Percentiles rank a stretch among this genome's conserved stretches.
Conservation (phyloP, 805 yeast genomes). For the Kregervanrija fluxuum region DNA sequence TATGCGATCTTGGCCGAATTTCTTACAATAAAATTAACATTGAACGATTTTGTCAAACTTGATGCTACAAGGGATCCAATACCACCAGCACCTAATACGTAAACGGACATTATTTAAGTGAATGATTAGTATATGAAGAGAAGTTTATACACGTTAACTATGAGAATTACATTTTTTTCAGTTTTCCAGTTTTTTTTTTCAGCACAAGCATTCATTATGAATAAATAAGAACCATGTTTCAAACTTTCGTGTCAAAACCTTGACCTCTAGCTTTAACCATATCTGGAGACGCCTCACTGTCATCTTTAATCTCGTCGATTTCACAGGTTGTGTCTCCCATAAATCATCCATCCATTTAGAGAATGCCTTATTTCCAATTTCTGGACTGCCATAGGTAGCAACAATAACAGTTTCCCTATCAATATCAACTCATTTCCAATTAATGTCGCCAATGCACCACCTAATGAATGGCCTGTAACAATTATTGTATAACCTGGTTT, state of each 20-base stretch:
- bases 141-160: no score
- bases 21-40: slow-evolving; percentile 23
- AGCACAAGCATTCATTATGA: no score
- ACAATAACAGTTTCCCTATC: slow-evolving; percentile 48
- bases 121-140: no score
- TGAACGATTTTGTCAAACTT: slow-evolving; percentile 14
- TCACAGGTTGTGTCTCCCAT: slow-evolving; percentile 30
- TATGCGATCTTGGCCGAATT: slow-evolving; percentile 16
- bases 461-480: slow-evolving; percentile 65
- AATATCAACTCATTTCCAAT: slow-evolving; percentile 55
- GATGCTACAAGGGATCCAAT: slow-evolving; percentile 27
- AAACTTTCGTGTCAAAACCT: no score
- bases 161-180: no score
- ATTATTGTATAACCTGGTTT: slow-evolving; percentile 44
- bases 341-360: slow-evolving; percentile 44
- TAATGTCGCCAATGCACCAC: slow-evolving; percentile 58
- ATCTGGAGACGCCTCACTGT: no score
- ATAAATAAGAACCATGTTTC: no score
- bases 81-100: slow-evolving; percentile 30
- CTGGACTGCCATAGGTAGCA: slow-evolving; percentile 58
- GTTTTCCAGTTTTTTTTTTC: no score
- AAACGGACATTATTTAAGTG: slow-evolving; percentile 11
- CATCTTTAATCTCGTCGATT: no score
- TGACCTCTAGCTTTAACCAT: no score
- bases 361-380: slow-evolving; percentile 49